Evolutionary conservation across 305 asterid species (phyloP).

Genomic region (Fraxinus albicans): DNA sequence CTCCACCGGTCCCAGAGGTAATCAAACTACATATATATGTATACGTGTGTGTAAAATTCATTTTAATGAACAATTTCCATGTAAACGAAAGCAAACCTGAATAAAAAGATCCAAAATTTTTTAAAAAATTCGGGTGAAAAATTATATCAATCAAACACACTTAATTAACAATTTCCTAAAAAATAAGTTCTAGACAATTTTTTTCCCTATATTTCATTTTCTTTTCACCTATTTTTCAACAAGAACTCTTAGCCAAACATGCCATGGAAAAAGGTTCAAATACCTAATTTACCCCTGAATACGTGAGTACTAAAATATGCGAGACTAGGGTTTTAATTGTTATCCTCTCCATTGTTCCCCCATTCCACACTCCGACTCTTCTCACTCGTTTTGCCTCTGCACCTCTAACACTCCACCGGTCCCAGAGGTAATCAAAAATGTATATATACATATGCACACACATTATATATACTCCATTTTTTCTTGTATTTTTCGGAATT

Average conservation of each 20-base stretch:
- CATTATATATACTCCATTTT: not conserved
- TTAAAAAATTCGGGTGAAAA: too few relatives aligned
- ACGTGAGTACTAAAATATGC: not conserved
- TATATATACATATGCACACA: too few relatives aligned
- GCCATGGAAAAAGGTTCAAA: not conserved
- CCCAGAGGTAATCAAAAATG: slow-evolving; percentile 37
- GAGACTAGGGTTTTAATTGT: slow-evolving; percentile 24
- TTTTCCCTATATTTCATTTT: too few relatives aligned
- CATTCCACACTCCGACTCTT: not conserved
- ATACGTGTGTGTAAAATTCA: too few relatives aligned
- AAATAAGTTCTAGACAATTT: too few relatives aligned
- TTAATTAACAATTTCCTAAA: too few relatives aligned
- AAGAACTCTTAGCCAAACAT: not conserved
- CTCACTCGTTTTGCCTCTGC: not conserved
- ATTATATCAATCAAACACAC: too few relatives aligned
- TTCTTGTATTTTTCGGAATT: not conserved
- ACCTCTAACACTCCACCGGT: slow-evolving; percentile 3
- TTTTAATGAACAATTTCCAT: too few relatives aligned
- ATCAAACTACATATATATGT: too few relatives aligned
- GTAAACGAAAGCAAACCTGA: too few relatives aligned
- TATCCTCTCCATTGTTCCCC: slow-evolving; percentile 12
- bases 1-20: slow-evolving; percentile 36
- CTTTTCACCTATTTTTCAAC: too few relatives aligned
- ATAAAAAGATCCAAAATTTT: too few relatives aligned
- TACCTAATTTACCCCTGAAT: not conserved